Evolutionary conservation across 1,284 basidiomycete genomes (phyloP).

Genomic region (Malassezia dermatis): DNA sequence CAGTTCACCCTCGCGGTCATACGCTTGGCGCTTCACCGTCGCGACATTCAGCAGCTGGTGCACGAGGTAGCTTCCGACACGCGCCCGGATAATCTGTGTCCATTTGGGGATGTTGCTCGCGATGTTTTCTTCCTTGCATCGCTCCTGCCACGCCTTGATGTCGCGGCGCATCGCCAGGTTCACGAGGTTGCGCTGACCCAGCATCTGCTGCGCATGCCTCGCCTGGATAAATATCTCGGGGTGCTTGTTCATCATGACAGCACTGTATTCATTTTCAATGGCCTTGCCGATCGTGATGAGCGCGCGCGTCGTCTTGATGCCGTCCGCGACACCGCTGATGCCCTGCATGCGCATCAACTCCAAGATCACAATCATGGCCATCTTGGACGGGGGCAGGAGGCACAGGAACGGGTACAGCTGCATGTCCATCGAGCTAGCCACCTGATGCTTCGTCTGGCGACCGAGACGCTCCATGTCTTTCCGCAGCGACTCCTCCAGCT

Average conservation of each 20-base stretch:
- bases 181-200: slow-evolving; percentile 26
- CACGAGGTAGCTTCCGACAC: slow-evolving; percentile 72
- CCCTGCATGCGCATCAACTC: slow-evolving; percentile 78
- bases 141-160: slow-evolving; percentile 48
- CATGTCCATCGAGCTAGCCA: slow-evolving; percentile 19
- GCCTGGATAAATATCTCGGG: slow-evolving; percentile 31
- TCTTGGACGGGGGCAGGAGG: slow-evolving; percentile 64
- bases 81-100: slow-evolving; percentile 60
- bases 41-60: slow-evolving; percentile 75
- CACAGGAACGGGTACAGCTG: slow-evolving; percentile 58
- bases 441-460: not conserved
- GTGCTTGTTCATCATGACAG: slow-evolving; percentile 28
- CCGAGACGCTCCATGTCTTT: slow-evolving; percentile 25
- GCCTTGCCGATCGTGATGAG: slow-evolving; percentile 72
- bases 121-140: slow-evolving; percentile 54
- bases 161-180: slow-evolving; percentile 31
- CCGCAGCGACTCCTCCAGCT: slow-evolving; percentile 24
- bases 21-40: slow-evolving; percentile 57
- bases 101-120: slow-evolving; percentile 63
- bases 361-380: slow-evolving; percentile 79
- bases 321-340: slow-evolving; percentile 64
- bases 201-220: slow-evolving; percentile 23
- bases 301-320: slow-evolving; percentile 81
- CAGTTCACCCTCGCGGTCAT: slow-evolving; percentile 34
- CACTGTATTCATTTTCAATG: slow-evolving; percentile 61